phyloP scores from a whole-genome alignment of 2,329 filamentous ascomycete species.

The Pseudogymnoascus sp. region DNA sequence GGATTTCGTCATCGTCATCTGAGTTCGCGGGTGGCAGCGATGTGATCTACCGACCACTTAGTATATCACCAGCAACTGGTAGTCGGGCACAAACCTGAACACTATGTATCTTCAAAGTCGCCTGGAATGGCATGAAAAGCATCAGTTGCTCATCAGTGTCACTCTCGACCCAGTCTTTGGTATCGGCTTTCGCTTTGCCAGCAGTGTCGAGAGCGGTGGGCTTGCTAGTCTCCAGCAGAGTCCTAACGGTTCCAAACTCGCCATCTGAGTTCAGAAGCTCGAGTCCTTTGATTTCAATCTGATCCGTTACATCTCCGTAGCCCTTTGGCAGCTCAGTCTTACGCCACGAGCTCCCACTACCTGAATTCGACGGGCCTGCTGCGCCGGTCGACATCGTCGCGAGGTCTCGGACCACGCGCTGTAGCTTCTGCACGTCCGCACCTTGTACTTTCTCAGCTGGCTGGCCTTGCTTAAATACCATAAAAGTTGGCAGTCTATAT shows the following conservation, averaged over 20 bases:
- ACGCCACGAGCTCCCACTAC: constrained; percentile 54
- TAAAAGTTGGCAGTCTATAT: constrained; percentile 71
- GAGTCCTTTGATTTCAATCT: constrained; percentile 70
- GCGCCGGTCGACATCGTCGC: constrained; percentile 46
- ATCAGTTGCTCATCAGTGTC: constrained; percentile 96
- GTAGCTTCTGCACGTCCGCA: constrained; percentile 63
- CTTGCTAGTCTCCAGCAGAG: constrained; percentile 62
- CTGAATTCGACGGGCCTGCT: constrained; percentile 34
- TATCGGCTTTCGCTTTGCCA: constrained; percentile 39
- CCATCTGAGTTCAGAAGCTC: constrained; percentile 85
- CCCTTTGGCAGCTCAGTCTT: constrained; percentile 69
- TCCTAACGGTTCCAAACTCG: constrained; percentile 63
- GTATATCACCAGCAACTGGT: constrained; percentile 10
- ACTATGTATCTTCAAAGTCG: constrained; percentile 82
- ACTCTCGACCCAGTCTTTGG: constrained; percentile 87
- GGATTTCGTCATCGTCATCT: constrained; percentile 62
- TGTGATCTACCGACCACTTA: constrained; percentile 58
- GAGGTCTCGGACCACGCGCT: constrained; percentile 63
- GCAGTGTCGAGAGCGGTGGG: constrained; percentile 55
- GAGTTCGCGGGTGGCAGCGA: constrained; percentile 58
- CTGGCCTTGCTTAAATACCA: constrained; percentile 70
- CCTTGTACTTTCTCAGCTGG: constrained; percentile 64
- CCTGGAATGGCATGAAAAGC: constrained; percentile 84
- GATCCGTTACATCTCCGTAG: constrained; percentile 75
- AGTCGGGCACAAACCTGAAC: constrained; percentile 45